phyloP scores from a whole-genome alignment of 257 asterid genomes.

The Primulina tabacum region DNA sequence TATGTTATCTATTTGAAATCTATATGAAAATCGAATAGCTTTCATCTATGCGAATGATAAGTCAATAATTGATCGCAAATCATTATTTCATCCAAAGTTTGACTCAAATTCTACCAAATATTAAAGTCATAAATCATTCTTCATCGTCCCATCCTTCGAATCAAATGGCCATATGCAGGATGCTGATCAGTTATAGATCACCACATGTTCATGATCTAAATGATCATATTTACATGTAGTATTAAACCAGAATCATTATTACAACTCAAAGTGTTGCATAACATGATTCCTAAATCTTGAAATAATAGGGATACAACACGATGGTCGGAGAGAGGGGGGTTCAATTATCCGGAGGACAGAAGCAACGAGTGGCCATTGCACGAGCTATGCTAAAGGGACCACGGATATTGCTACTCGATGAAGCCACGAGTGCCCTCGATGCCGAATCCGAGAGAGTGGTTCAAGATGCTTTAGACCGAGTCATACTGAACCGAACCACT shows the following conservation, averaged over 20 bases:
- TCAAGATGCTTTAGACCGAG: conserved; percentile 47
- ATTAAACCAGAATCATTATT: not conserved
- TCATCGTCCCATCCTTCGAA: no score
- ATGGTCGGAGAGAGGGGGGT: conserved; percentile 52
- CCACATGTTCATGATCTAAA: no score
- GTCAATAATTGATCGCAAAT: no score
- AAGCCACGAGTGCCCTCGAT: conserved; percentile 62
- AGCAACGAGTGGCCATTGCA: conserved; percentile 61
- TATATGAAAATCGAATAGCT: no score
- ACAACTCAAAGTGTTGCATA: no score
- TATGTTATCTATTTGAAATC: not conserved
- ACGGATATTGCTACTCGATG: conserved; percentile 46
- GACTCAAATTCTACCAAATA: no score
- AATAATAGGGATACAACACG: conserved; percentile 46
- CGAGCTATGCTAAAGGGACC: conserved; percentile 53
- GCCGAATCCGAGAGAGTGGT: conserved; percentile 50
- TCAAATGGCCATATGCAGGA: no score
- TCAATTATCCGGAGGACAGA: conserved; percentile 58
- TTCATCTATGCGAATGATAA: no score
- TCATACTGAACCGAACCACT: conserved; percentile 44
- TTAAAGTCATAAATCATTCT: no score
- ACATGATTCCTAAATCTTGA: not conserved
- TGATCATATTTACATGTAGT: not conserved
- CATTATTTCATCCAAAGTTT: no score
- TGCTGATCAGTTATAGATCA: no score